Evolutionary conservation across 176 grass and related monocot species (phyloP), one percentile per base, ranked within the genome.

Genomic region (Saccharum spontaneum): DNA sequence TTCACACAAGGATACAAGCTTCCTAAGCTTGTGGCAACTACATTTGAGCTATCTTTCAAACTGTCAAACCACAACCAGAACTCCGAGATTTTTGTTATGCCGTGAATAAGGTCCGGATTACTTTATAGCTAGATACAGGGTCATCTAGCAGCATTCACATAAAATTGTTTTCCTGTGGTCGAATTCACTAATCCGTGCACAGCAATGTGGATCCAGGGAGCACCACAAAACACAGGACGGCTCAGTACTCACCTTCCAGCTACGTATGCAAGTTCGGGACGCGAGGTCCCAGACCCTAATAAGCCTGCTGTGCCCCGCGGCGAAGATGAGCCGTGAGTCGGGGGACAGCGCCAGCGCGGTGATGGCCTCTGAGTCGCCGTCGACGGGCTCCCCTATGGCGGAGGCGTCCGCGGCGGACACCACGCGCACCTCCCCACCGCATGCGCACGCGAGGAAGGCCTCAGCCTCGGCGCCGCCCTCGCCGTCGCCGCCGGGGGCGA

Each of bases 221-320:
- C 12, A 37, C 28, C 45, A 52, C 7, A 9, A 48, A 48, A 48
- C 69, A 36, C 41, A 13, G 0, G n/a, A 18, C 66, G 38, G 55
- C 34, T 4, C 39, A 76, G 3, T 14, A 40, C 43, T 22, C 55
- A 95, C 95, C 95, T 98, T 98, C 95, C 95, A 98, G 71, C 93
- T 95, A 30, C 95, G 95, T 65, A 92, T 91, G 87, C 95, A 98
- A 3, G 82, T 84, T 60, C 84, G 83, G 28, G 95, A 86, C 31
- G 93, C 81, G 59, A 98, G 87, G 72, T 98, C 93, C 92, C 92
- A 98, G 71, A 95, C 95, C 69, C 95, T 86, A 10, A 98, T 88
- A 2, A 95, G 91, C 70, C 91, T 85, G 31, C 93, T 98, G 34
- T 98, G 93, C 2, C 89, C 88, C 1, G 95, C 93, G 24, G 91